Evolutionary conservation across 2,329 filamentous ascomycete species (phyloP), one percentile per base, ranked within the genome.

Genomic region (Pyrenochaeta sp.): DNA sequence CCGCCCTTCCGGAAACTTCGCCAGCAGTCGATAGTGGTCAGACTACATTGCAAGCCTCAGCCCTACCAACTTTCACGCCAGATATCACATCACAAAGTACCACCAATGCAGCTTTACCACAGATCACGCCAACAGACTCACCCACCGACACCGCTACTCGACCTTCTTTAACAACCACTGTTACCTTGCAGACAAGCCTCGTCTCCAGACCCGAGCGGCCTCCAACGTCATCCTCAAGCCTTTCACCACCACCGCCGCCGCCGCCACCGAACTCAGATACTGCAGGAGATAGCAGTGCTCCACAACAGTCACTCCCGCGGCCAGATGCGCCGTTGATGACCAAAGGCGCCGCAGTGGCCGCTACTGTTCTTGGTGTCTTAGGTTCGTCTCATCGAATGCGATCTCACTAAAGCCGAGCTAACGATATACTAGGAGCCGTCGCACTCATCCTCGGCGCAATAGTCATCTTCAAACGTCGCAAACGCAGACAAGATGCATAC

Each of bases 321-420:
- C 58, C 58, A 32, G 54, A 63, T 27, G 49, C 50, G 24, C 62
- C 62, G 2, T 55, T 59, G 25, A 71, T 76, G 57, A 68, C 67
- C 28, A 72, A 67, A 43, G 68, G 67, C 25, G 73, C 69, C 9
- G 69, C 72, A 58, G 67, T 68, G 19, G 72, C 73, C 27, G 63
- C 73, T n/a, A 72, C 74, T 13, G 71, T 74, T 3, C 46, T 73
- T 3, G 65, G 69, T 19, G 62, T 76, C 22, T 59, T 76, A n/a
- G 72, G 73, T 75, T 49, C 5, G 59, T 65, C 37, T 28, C 24
- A 0, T 7, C 6, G n/a, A 22, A 8, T 15, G 13, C 24, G 15
- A 12, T 19, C 25, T 47, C 25, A 5, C 5, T 32, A 15, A 2
- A 25, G 12, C n/a, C 1, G 40, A 19, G 8, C 47, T 62, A 34